A percentile compares a stretch with the other conserved stretches of the same genome.
phyloP scores from a whole-genome alignment of 73 alveolate species.

The Paramecium primaurelia region DNA sequence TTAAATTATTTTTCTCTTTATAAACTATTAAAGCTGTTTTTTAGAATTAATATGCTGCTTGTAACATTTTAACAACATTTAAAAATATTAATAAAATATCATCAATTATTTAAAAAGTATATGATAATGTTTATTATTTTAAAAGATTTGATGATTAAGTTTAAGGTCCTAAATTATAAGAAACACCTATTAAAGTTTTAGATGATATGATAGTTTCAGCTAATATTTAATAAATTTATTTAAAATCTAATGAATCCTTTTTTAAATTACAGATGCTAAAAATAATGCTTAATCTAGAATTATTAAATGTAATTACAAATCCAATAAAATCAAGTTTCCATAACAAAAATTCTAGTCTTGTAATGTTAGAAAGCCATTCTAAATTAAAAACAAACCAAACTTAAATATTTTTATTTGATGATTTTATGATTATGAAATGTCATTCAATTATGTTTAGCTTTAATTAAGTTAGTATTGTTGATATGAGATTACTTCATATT shows the following conservation, averaged over 20 bases:
- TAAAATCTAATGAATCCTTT: not conserved
- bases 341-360: not conserved
- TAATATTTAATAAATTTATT: not conserved
- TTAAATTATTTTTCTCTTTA: not conserved
- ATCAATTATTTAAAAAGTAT: not conserved
- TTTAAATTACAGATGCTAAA: not conserved
- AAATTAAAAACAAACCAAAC: not conserved
- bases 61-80: not conserved
- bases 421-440: not conserved
- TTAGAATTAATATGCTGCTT: constrained; percentile 23
- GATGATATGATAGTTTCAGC: constrained; percentile 14
- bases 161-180: not conserved
- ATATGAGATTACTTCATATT: not conserved
- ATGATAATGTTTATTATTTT: not conserved
- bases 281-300: not conserved
- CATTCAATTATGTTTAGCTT: not conserved
- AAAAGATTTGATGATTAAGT: not conserved
- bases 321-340: not conserved
- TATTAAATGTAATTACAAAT: not conserved
- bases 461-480: not conserved
- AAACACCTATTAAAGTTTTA: not conserved
- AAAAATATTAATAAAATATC: not conserved
- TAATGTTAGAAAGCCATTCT: not conserved
- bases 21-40: not conserved
- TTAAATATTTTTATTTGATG: not conserved